Conservation (phyloP, 1,139 yeast genomes). For the Cylindricascospora bacillispora region DNA sequence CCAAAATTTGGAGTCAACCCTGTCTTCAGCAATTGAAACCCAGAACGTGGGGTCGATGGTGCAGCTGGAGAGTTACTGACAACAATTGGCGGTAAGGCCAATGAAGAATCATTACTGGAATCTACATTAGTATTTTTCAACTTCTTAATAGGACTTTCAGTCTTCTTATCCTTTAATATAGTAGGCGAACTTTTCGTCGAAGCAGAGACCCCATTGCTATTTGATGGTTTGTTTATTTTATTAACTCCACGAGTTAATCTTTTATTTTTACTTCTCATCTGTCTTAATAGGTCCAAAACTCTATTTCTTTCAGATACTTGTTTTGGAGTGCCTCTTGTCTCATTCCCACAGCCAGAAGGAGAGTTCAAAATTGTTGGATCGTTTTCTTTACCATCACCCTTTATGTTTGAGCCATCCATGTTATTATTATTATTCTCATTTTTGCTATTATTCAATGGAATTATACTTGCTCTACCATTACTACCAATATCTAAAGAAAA, state of each 20-base stretch:
- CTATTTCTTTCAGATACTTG: constrained; percentile 2
- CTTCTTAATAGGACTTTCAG: not conserved
- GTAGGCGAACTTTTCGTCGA: too few relatives aligned
- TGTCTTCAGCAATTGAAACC: constrained; percentile 15
- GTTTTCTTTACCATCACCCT: not conserved
- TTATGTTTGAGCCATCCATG: not conserved
- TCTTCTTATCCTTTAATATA: too few relatives aligned
- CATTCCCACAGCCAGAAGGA: not conserved
- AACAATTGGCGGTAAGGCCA: not conserved
- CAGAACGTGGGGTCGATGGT: constrained; percentile 19
- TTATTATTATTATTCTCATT: not conserved
- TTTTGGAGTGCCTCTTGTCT: too few relatives aligned
- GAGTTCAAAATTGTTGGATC: not conserved
- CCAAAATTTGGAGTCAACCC: constrained; percentile 23
- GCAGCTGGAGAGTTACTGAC: constrained; percentile 3
- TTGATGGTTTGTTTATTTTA: not conserved
- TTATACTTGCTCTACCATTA: constrained; percentile 18
- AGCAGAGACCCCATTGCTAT: not conserved
- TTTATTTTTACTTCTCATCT: constrained; percentile 13
- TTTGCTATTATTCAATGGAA: constrained; percentile 3
- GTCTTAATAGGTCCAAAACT: constrained; percentile 14
- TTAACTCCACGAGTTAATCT: not conserved
- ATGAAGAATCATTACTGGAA: too few relatives aligned
- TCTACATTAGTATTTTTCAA: too few relatives aligned
- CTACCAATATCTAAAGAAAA: constrained; percentile 15